Conservation (phyloP, 306 rosid genomes). For the Heteromeles arbutifolia region DNA sequence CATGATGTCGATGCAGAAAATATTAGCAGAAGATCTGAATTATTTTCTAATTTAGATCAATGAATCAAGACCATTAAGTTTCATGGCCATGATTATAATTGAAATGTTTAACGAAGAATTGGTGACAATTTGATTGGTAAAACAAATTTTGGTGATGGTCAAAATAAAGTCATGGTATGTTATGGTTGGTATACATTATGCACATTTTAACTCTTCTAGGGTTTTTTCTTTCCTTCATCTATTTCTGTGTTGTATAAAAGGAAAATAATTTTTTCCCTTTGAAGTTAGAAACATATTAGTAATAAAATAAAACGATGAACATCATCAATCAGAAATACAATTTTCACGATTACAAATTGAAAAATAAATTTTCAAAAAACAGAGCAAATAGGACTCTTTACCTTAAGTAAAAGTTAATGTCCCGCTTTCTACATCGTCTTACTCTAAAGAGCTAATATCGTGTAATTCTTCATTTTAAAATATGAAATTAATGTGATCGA, state of each 20-base stretch:
- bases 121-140: conserved; percentile 30
- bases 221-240: not conserved
- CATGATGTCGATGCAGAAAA: not conserved
- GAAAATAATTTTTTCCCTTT: not conserved
- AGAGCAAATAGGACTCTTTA: not conserved
- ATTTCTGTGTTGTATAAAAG: not conserved
- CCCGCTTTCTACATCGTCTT: not conserved
- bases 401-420: not conserved
- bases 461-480: too few relatives aligned
- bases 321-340: too few relatives aligned
- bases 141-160: conserved; percentile 43
- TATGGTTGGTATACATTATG: conserved; percentile 31
- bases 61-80: not conserved
- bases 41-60: not conserved
- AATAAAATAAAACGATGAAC: too few relatives aligned
- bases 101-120: not conserved
- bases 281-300: too few relatives aligned
- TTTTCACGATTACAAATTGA: too few relatives aligned
- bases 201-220: not conserved
- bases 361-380: too few relatives aligned
- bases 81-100: not conserved
- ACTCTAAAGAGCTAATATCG: too few relatives aligned
- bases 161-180: conserved; percentile 52
- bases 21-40: not conserved
- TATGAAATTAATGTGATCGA: not conserved